Base-by-base conservation (phyloP, 2,329 filamentous ascomycete species). In the Aspergillus nomiae region DNA sequence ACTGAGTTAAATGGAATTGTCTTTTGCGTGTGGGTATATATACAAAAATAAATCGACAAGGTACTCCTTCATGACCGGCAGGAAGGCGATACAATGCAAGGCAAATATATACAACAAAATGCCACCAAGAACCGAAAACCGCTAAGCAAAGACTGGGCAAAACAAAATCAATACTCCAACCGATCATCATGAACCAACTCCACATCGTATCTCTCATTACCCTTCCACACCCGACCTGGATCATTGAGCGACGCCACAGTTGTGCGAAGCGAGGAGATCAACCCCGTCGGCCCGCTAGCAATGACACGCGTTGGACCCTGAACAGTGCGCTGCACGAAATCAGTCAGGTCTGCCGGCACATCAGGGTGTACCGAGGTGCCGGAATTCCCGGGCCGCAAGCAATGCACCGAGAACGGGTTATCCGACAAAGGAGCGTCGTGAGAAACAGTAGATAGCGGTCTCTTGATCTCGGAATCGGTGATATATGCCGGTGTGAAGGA, bases 161-260 rank as follows among this genome's bases (percentile, higher is more conserved):
- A 16, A 32, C 8, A 9, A 10, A 14, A 36, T 66, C 60, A 74
- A 63, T 67, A 74, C 58, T 74, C 71, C 26, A 89, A 73, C 50
- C 87, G 81, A 76, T 89, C 86, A 73, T 90, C 87, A 70, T 85
- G 87, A 34, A 86, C 76, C 38, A 90, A 76, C 55, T 78, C 74
- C 2, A 90, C 86, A 70, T 88, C 83, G 55, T 79, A 85, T 43
- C 81, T 80, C 68, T 84, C 83, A 26, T 88, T 80, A 0, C 87
- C 86, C 59, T 74, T 83, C 87, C 86, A 89, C 11, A 89, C 86
- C 66, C 78, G 83, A 0, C 70, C 67, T 0, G 81, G 84, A 9
- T 81, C 80, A 72, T 89, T 89, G 46, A 80, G 81, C 9, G 68
- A 69, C 1, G 87, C 86, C 5, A 89, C 85, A 1, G 82, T 82